Percentiles rank a stretch among this genome's conserved stretches.
Conservation (phyloP, 2,329 filamentous ascomycete genomes). For the Elsinoe australis region DNA sequence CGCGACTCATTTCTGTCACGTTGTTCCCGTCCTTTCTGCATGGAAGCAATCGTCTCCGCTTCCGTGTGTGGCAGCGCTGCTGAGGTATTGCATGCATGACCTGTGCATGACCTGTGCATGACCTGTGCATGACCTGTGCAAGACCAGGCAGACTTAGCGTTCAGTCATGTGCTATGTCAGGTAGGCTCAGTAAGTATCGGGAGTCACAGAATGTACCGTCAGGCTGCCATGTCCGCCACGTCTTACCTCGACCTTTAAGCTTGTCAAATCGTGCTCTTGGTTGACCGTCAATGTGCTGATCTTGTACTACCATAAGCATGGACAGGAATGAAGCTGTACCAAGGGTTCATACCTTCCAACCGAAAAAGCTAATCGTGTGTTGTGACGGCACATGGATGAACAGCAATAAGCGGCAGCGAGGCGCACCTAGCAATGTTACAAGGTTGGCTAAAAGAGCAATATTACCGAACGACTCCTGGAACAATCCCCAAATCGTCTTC, state of each 20-base stretch:
- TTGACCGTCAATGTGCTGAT: no score
- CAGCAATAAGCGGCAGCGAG: conserved; percentile 25
- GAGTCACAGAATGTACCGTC: conserved; percentile 1
- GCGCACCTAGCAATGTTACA: conserved; percentile 32
- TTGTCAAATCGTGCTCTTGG: no score
- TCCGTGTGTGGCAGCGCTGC: background rate
- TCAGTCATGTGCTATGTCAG: background rate
- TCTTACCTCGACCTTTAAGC: no score
- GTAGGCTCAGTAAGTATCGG: background rate
- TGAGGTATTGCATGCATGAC: no score
- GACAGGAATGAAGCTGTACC: background rate
- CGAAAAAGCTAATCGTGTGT: conserved; percentile 18
- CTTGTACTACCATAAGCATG: conserved; percentile 4
- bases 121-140: no score
- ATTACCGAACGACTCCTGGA: conserved; percentile 28
- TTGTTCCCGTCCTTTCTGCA: no score
- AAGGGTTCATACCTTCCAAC: background rate
- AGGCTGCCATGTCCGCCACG: background rate
- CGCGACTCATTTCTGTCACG: conserved; percentile 1
- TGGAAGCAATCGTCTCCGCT: background rate
- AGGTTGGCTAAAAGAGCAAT: conserved; percentile 30
- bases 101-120: no score
- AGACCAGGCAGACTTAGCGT: background rate
- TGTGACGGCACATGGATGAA: conserved; percentile 18
- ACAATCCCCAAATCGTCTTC: conserved; percentile 34